phyloP scores from a whole-genome alignment of 306 rosid genomes.

The Acacia confusa region DNA sequence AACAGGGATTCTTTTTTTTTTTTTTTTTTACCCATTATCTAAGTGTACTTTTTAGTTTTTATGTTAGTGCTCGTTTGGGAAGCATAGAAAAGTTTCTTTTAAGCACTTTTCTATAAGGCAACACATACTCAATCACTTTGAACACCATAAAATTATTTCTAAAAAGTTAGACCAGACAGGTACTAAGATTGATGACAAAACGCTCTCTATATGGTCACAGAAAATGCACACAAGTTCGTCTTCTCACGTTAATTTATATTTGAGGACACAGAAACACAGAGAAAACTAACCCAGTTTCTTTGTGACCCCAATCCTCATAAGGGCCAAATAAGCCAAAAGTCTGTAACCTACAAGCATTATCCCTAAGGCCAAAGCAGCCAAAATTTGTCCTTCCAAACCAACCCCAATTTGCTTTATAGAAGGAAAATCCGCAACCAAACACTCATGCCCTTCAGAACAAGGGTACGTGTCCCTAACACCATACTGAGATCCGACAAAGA shows the following conservation, averaged over 20 bases:
- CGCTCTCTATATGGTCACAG: neutral
- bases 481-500: slow-evolving; percentile 63
- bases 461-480: slow-evolving; percentile 42
- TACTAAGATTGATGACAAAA: too few relatives aligned
- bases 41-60: too few relatives aligned
- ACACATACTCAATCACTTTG: too few relatives aligned
- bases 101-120: too few relatives aligned
- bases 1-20: too few relatives aligned
- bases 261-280: neutral
- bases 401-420: slow-evolving; percentile 51
- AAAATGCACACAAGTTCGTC: neutral
- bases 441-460: slow-evolving; percentile 33
- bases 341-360: slow-evolving; percentile 64
- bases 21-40: too few relatives aligned
- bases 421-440: slow-evolving; percentile 48
- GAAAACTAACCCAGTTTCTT: slow-evolving; percentile 30
- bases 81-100: too few relatives aligned
- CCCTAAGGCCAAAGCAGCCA: slow-evolving; percentile 41
- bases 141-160: too few relatives aligned
- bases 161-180: too few relatives aligned
- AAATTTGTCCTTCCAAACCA: slow-evolving; percentile 31
- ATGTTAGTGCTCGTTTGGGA: too few relatives aligned
- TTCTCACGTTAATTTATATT: neutral
- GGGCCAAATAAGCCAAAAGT: slow-evolving; percentile 61
- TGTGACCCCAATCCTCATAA: slow-evolving; percentile 28